A percentile compares a stretch with the other conserved stretches of the same genome.
Conservation (phyloP, 768 basidiomycete genomes). For the Mycena metata region DNA sequence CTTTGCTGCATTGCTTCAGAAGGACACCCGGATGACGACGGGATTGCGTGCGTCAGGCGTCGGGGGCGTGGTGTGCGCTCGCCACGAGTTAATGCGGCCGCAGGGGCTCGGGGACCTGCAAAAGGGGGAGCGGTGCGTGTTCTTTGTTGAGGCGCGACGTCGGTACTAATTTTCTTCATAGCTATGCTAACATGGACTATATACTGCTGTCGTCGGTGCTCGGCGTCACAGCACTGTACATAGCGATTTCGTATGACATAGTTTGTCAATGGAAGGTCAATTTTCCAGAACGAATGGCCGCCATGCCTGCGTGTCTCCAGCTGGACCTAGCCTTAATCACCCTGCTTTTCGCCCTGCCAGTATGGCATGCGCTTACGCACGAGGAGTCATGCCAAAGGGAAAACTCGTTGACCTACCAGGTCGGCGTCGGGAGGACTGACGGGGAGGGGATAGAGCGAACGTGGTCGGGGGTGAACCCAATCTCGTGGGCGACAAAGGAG, state of each 20-base stretch:
- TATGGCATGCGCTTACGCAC: conserved; percentile 40
- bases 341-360: conserved; percentile 20
- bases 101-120: conserved; percentile 41
- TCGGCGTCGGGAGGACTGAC: conserved; percentile 32
- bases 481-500: conserved; percentile 46
- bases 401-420: conserved; percentile 34
- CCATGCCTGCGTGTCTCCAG: neutral
- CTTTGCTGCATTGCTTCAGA: conserved; percentile 36
- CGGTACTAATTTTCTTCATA: neutral
- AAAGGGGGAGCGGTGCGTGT: conserved; percentile 42
- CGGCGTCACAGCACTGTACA: neutral
- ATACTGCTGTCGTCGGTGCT: conserved; percentile 35
- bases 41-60: conserved; percentile 32
- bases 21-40: conserved; percentile 35
- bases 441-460: conserved; percentile 41
- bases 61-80: conserved; percentile 34
- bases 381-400: conserved; percentile 27
- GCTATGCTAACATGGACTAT: conserved; percentile 44
- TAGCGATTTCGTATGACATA: conserved; percentile 43
- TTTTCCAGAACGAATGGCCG: neutral
- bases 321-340: neutral
- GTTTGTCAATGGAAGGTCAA: conserved; percentile 41
- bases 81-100: conserved; percentile 34
- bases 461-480: conserved; percentile 46
- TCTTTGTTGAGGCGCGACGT: neutral